phyloP scores from a whole-genome alignment of 2,329 filamentous ascomycete species.

The Exophiala sideris region DNA sequence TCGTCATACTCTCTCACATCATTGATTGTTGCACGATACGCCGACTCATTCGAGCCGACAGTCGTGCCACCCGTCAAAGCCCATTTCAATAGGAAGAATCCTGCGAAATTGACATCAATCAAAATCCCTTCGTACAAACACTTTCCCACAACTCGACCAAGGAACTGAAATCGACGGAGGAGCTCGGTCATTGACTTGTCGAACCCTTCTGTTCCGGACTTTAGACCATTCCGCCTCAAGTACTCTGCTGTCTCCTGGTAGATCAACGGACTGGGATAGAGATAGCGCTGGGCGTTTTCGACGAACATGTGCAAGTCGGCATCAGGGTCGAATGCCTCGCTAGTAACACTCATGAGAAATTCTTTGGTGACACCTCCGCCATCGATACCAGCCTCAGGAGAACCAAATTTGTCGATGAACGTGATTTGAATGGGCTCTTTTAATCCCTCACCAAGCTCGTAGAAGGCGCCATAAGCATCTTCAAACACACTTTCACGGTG shows the following conservation, averaged over 20 bases:
- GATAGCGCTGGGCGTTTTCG: conserved; percentile 77
- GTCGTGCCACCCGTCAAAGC: conserved; percentile 66
- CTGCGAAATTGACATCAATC: conserved; percentile 86
- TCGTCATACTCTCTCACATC: conserved; percentile 91
- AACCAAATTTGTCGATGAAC: conserved; percentile 87
- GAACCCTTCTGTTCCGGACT: conserved; percentile 56
- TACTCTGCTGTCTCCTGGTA: conserved; percentile 65
- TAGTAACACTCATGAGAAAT: conserved; percentile 84
- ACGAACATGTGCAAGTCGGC: conserved; percentile 63
- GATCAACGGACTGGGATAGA: conserved; percentile 82
- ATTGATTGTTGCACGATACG: conserved; percentile 89
- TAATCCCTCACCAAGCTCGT: conserved; percentile 71
- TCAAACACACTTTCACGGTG: conserved; percentile 74
- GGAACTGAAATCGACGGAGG: conserved; percentile 78
- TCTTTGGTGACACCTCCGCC: conserved; percentile 97
- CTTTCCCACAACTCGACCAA: conserved; percentile 90
- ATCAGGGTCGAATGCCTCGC: conserved; percentile 70
- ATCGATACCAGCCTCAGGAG: conserved; percentile 88
- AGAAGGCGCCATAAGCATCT: conserved; percentile 83
- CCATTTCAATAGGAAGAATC: conserved; percentile 97
- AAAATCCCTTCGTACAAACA: conserved; percentile 97
- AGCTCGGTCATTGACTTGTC: conserved; percentile 58
- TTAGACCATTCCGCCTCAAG: conserved; percentile 45
- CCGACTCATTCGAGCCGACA: conserved; percentile 62
- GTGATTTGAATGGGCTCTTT: conserved; percentile 97